phyloP scores from a whole-genome alignment of 192 early-diverging fungal genomes.

The Neocallimastix lanati region DNA sequence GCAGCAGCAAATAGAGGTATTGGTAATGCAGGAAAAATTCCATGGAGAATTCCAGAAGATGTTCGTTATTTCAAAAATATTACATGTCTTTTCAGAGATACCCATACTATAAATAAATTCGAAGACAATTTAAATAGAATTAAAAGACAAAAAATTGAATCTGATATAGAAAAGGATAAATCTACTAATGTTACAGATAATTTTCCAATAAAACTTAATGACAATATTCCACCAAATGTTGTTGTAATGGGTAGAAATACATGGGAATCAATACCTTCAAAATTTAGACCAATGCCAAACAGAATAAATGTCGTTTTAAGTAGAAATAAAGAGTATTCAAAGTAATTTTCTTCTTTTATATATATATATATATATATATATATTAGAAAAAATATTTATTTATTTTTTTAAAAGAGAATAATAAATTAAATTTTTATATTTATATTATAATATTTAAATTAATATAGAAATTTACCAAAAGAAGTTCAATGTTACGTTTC shows the following conservation, averaged over 20 bases:
- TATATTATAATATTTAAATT: too few species aligned
- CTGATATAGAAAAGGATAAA: neutral
- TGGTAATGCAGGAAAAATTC: conserved; percentile 45
- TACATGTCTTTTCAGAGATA: conserved; percentile 18
- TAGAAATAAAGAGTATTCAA: neutral
- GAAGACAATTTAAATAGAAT: neutral
- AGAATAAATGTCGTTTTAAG: conserved; percentile 79
- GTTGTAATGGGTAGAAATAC: conserved; percentile 86
- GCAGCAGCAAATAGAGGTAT: conserved; percentile 60
- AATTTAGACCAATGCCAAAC: conserved; percentile 54
- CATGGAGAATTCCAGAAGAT: conserved; percentile 76
- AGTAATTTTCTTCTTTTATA: neutral
- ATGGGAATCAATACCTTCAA: conserved; percentile 79
- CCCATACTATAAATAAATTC: neutral
- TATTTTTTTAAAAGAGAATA: too few species aligned
- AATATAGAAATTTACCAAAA: conserved; percentile 5
- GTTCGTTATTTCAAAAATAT: conserved; percentile 62
- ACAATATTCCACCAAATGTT: conserved; percentile 32
- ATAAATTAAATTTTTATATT: too few species aligned
- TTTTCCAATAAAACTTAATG: conserved; percentile 4
- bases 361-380: too few species aligned
- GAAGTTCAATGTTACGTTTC: neutral
- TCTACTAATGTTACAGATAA: neutral
- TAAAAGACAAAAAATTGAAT: neutral
- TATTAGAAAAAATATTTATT: too few species aligned